Base-by-base conservation (phyloP, 2,329 filamentous ascomycete species). In the Thelonectria olida region DNA sequence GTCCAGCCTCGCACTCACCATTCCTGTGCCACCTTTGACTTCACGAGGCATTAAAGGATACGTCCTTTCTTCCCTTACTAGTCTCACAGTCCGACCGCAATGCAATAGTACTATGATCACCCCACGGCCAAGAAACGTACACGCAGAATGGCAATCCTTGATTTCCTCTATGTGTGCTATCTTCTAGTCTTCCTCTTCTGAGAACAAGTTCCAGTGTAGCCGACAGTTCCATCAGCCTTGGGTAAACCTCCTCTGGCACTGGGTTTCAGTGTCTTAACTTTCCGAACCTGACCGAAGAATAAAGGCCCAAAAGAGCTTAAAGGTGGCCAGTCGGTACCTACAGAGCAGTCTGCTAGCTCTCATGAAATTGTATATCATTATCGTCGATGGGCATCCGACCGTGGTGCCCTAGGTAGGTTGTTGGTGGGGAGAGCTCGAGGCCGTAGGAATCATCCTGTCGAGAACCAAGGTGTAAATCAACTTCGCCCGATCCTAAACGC, bases 401-500 rank as follows among this genome's bases (percentile, higher is more conserved):
- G 52, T 66, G 55, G 25, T 61, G 53, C 54, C 57, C 57, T 36
- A 59, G 58, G 51, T 54, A 55, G 52, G 27, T n/a, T 22, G n/a
- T 49, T 55, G 48, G 39, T 42, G 58, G 58, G 44, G 50, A 52
- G 59, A 62, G 45, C 54, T 54, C 19, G 44, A 54, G 50, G 58
- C 47, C 17, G 48, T 39, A 39, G 31, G 53, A 53, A 53, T 58
- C 49, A 58, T 52, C 52, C 49, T 70, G 63, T 67, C 63, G 67
- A 68, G 56, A 62, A 68, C 53, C 52, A 57, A 55, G 47, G 41
- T 58, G 61, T 54, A 64, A 66, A 67, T 65, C 64, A 66, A 66
- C 61, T 66, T 65, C 68, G 62, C 54, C 67, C 62, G 67, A 49
- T 64, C 63, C 65, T 61, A 58, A 72, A 72, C 70, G 70, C 70